phyloP scores from a whole-genome alignment of 257 asterid genomes.

The Lycium ferocissimum region DNA sequence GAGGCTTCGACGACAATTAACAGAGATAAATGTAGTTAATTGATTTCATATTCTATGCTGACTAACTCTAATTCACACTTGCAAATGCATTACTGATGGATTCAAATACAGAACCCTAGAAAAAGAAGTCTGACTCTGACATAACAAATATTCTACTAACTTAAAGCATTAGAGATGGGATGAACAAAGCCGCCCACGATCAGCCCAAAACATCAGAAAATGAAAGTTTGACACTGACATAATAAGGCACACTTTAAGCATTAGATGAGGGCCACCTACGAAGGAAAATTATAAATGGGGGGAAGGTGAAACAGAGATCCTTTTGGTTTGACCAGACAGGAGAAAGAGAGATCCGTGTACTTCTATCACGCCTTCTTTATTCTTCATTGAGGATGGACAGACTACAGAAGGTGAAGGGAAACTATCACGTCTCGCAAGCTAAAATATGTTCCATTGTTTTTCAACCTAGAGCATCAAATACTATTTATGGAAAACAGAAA shows the following conservation, averaged over 20 bases:
- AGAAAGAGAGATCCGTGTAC: neutral
- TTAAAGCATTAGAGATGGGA: neutral
- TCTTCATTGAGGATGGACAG: neutral
- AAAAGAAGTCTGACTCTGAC: neutral
- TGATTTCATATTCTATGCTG: neutral
- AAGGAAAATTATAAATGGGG: neutral
- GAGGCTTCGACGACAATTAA: neutral
- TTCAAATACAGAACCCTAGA: neutral
- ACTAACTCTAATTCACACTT: neutral
- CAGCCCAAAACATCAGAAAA: neutral
- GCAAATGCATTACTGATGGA: neutral
- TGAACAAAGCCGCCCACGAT: neutral
- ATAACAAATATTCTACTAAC: neutral
- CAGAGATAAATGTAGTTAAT: neutral
- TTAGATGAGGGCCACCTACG: neutral
- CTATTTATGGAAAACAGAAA: neutral
- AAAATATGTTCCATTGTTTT: neutral
- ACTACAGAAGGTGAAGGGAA: conserved; percentile 18
- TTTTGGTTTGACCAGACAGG: neutral
- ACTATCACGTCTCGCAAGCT: neutral
- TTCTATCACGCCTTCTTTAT: neutral
- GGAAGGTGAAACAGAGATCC: neutral
- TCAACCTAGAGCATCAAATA: conserved; percentile 5
- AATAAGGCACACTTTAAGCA: neutral
- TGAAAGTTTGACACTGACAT: neutral